A percentile compares a stretch with the other conserved stretches of the same genome.
These are phyloP conservation scores for Laburnicola sp. DNA, from an alignment of 2,329 filamentous ascomycete species.

Conservation along the genomic window DNA sequence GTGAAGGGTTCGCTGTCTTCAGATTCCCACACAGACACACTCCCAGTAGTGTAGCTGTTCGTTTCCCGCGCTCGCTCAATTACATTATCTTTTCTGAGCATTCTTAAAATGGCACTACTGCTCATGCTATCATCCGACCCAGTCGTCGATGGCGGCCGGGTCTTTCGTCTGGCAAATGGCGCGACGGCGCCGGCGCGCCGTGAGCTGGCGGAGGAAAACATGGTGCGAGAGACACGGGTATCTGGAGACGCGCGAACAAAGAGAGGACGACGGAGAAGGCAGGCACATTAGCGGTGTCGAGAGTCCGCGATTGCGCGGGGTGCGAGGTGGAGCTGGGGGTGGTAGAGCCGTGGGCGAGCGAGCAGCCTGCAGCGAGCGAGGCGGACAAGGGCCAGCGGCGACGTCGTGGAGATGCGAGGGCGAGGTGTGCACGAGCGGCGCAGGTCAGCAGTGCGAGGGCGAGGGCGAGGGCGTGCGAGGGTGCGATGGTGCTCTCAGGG, in stretches of 20 bases:
- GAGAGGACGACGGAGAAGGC: slow-evolving; percentile 36
- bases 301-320: slow-evolving; percentile 28
- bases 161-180: slow-evolving; percentile 41
- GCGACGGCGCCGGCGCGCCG: slow-evolving; percentile 37
- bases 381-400: too few relatives aligned
- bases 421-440: slow-evolving; percentile 1
- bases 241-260: slow-evolving; percentile 41
- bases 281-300: slow-evolving; percentile 43
- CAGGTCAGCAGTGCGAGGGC: slow-evolving; percentile 1
- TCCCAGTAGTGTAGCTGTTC: slow-evolving; percentile 19
- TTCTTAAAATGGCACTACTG: slow-evolving; percentile 17
- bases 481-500: slow-evolving; percentile 1
- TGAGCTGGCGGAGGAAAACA: slow-evolving; percentile 38
- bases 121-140: slow-evolving; percentile 34
- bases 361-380: slow-evolving; percentile 1
- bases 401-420: too few relatives aligned
- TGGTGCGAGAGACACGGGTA: slow-evolving; percentile 34
- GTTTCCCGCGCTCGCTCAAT: slow-evolving; percentile 14
- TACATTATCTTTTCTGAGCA: slow-evolving; percentile 11
- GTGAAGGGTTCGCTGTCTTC: slow-evolving; percentile 30
- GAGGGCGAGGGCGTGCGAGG: neutral
- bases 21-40: slow-evolving; percentile 25
- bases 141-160: slow-evolving; percentile 40
- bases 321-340: neutral
- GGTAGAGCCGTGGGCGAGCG: neutral